Conservation (phyloP, 331 rosid genomes). For the Pyrus hybrid region DNA sequence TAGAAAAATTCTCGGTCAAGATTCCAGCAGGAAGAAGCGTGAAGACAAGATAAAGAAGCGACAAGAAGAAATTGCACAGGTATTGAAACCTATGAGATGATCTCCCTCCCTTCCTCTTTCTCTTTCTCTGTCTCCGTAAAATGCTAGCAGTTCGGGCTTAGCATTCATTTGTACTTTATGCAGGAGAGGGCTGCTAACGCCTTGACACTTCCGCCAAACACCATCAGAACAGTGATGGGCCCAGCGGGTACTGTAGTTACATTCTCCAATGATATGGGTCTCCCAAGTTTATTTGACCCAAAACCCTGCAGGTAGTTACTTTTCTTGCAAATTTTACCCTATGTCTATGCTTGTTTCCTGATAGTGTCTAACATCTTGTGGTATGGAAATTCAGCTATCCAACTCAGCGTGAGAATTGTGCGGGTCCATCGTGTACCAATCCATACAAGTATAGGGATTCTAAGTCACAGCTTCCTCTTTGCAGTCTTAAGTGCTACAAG, state of each 20-base stretch:
- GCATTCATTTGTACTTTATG: conserved; percentile 5
- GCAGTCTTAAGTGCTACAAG: conserved; percentile 79
- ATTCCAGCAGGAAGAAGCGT: conserved; percentile 77
- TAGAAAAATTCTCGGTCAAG: conserved; percentile 96
- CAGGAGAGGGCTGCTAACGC: conserved; percentile 89
- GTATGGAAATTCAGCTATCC: conserved; percentile 54
- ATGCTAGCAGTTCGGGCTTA: conserved; percentile 6
- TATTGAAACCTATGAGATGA: conserved; percentile 14
- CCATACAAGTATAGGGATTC: conserved; percentile 73
- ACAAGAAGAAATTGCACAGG: conserved; percentile 84
- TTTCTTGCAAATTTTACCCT: not conserved
- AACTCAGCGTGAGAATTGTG: conserved; percentile 68
- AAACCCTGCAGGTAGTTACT: conserved; percentile 49
- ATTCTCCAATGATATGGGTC: conserved; percentile 78
- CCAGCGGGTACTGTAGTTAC: conserved; percentile 65
- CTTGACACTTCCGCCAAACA: conserved; percentile 46
- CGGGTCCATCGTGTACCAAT: conserved; percentile 58
- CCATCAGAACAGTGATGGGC: conserved; percentile 60
- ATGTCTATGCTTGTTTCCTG: not conserved
- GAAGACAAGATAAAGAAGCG: conserved; percentile 94
- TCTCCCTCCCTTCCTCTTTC: not conserved
- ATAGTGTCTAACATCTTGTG: not conserved
- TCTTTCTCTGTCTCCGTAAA: not conserved
- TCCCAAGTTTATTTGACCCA: conserved; percentile 59
- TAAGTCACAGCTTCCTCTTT: conserved; percentile 67